Conservation (phyloP, 139 green algal genomes). For the Auxenochlorella protothecoides region DNA sequence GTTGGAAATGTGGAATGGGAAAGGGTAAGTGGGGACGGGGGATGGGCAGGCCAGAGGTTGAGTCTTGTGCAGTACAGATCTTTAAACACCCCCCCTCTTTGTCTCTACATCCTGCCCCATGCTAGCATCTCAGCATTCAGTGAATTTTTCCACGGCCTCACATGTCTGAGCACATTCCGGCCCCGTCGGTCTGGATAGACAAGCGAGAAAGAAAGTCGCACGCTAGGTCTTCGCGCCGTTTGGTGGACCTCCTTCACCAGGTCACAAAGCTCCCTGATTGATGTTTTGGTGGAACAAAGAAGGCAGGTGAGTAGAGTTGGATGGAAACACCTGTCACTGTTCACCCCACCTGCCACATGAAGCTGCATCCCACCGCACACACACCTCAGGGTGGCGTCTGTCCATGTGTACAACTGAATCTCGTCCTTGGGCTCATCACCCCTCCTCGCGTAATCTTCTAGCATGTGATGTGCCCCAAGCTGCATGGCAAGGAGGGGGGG, state of each 20-base stretch:
- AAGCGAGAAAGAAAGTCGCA: constrained; percentile 73
- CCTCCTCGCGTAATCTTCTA: constrained; percentile 48
- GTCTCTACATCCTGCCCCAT: no score
- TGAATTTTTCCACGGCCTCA: constrained; percentile 14
- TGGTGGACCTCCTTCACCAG: constrained; percentile 74
- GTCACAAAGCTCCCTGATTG: constrained; percentile 65
- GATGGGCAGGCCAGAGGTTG: no score
- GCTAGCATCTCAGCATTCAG: no score
- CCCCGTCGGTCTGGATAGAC: constrained; percentile 81
- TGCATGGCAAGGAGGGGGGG: not conserved
- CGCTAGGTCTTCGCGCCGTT: constrained; percentile 22
- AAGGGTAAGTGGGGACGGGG: no score
- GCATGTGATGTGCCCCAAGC: constrained; percentile 55
- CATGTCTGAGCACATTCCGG: constrained; percentile 75
- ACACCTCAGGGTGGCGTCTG: constrained; percentile 72
- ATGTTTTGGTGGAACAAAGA: no score
- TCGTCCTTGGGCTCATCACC: constrained; percentile 28
- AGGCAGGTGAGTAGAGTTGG: no score
- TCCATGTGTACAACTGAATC: constrained; percentile 84
- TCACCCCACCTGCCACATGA: not conserved
- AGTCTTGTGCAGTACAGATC: no score
- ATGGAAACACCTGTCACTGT: not conserved
- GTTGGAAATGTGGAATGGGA: no score
- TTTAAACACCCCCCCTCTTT: no score
- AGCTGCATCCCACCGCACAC: not conserved